Percentiles rank a stretch among this genome's conserved stretches.
These are phyloP conservation scores for Beauveria caledonica DNA, from an alignment of 2,329 filamentous ascomycete species.

Conservation along the genomic window DNA sequence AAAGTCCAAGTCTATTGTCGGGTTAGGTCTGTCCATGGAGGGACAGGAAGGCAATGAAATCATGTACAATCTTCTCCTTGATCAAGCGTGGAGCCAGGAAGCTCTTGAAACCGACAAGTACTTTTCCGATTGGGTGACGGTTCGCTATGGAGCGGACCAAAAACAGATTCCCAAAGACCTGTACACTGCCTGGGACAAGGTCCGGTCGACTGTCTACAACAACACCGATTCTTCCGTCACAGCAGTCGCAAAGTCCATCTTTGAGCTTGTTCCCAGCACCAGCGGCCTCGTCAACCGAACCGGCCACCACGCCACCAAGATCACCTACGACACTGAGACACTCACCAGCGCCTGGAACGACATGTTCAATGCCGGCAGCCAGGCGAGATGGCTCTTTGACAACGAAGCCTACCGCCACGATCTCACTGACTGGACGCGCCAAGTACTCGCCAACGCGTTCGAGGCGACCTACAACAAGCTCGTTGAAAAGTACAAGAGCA, in stretches of 20 bases:
- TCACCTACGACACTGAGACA: constrained; percentile 30
- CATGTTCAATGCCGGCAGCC: constrained; percentile 26
- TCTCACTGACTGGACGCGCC: constrained; percentile 37
- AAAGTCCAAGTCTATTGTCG: constrained; percentile 31
- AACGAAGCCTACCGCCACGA: constrained; percentile 35
- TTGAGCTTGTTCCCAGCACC: constrained; percentile 33
- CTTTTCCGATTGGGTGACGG: constrained; percentile 34
- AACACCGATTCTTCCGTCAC: constrained; percentile 16
- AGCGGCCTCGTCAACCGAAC: constrained; percentile 28
- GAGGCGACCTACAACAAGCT: constrained; percentile 27
- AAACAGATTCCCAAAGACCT: constrained; percentile 4
- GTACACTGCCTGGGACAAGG: constrained; percentile 9
- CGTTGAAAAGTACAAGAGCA: constrained; percentile 24
- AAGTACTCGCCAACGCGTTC: constrained; percentile 38
- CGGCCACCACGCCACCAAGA: constrained; percentile 27
- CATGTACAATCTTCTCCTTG: constrained; percentile 38
- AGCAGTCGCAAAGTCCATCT: constrained; percentile 35
- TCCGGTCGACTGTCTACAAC: constrained; percentile 11
- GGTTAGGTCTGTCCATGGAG: constrained; percentile 38
- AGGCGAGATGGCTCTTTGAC: constrained; percentile 25
- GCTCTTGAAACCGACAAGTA: constrained; percentile 36
- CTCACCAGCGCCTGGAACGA: constrained; percentile 30
- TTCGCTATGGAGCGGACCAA: constrained; percentile 25
- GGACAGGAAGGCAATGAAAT: constrained; percentile 43
- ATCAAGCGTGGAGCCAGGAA: constrained; percentile 36